These are phyloP conservation scores for Stellera chamaejasme DNA, from an alignment of 345 rosid species.

Conservation along the genomic window DNA sequence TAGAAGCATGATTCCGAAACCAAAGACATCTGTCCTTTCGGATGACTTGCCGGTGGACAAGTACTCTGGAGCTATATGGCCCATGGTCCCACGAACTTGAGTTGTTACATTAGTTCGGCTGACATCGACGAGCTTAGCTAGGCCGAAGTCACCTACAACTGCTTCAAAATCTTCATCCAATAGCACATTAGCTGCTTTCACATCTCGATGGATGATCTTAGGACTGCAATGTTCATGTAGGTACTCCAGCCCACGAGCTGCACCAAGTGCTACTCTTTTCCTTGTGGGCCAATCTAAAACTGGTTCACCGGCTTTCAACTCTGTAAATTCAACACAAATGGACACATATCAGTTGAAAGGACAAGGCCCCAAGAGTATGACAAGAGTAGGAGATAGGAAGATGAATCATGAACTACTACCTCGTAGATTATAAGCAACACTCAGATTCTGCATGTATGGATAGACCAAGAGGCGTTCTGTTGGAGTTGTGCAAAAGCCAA, in stretches of 20 bases:
- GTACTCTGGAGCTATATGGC: slow-evolving; percentile 97
- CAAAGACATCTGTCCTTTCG: slow-evolving; percentile 94
- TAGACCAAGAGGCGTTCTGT: slow-evolving; percentile 90
- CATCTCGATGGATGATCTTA: slow-evolving; percentile 93
- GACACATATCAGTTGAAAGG: slow-evolving; percentile 1
- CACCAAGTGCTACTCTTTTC: slow-evolving; percentile 80
- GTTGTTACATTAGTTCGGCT: slow-evolving; percentile 84
- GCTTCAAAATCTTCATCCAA: slow-evolving; percentile 96
- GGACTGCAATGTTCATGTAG: slow-evolving; percentile 98
- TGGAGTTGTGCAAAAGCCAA: slow-evolving; percentile 91
- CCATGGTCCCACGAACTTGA: slow-evolving; percentile 99
- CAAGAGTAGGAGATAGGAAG: background rate
- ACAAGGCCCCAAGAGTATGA: background rate
- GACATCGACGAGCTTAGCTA: slow-evolving; percentile 93
- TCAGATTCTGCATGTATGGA: slow-evolving; percentile 90
- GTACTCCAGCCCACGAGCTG: slow-evolving; percentile 94
- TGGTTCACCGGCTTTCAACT: slow-evolving; percentile 68
- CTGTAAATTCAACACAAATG: slow-evolving; percentile 32
- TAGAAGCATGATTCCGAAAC: slow-evolving; percentile 89
- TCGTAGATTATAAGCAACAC: slow-evolving; percentile 85
- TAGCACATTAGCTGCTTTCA: slow-evolving; percentile 93
- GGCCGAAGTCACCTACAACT: slow-evolving; percentile 95
- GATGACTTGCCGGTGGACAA: slow-evolving; percentile 96
- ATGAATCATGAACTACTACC: slow-evolving; percentile 30
- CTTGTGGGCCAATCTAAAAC: slow-evolving; percentile 79